These are phyloP conservation scores for Suhomyces coccinellae DNA, from an alignment of 1,139 yeast genomes.

Conservation along the genomic window DNA sequence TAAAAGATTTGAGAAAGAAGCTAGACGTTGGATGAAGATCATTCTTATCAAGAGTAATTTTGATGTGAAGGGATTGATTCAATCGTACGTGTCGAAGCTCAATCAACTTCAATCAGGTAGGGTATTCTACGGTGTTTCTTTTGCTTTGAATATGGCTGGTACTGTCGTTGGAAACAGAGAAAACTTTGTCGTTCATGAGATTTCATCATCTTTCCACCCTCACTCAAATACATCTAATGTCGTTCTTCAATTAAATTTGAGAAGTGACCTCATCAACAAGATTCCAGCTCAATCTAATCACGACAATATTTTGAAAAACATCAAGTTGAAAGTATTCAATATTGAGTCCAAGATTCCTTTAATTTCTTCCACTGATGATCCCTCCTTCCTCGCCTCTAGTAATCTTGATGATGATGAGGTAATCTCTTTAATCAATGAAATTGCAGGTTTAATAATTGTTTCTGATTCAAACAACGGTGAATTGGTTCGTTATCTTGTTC, in stretches of 20 bases:
- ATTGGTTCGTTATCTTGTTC: constrained; percentile 58
- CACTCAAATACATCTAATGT: constrained; percentile 9
- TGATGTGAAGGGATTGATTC: constrained; percentile 77
- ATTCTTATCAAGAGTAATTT: constrained; percentile 58
- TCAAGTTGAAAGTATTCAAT: constrained; percentile 20
- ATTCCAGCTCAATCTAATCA: constrained; percentile 34
- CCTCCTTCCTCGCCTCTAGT: background rate
- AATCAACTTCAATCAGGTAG: constrained; percentile 35
- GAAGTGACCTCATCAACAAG: constrained; percentile 47
- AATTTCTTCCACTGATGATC: background rate
- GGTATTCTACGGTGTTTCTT: constrained; percentile 78
- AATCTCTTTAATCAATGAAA: constrained; percentile 46
- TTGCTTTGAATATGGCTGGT: constrained; percentile 90
- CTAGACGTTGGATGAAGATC: constrained; percentile 65
- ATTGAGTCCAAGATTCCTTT: constrained; percentile 8
- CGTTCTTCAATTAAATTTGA: constrained; percentile 76
- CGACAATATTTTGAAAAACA: constrained; percentile 31
- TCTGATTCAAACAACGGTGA: constrained; percentile 51
- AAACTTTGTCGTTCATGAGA: background rate
- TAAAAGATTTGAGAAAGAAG: constrained; percentile 55
- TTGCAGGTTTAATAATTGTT: constrained; percentile 50
- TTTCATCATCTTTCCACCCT: constrained; percentile 3
- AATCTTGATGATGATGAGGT: constrained; percentile 29
- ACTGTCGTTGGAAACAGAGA: constrained; percentile 38
- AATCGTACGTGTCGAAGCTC: constrained; percentile 64